Evolutionary conservation across 73 alveolate species (phyloP).

Genomic region (Blepharisma stoltei): DNA sequence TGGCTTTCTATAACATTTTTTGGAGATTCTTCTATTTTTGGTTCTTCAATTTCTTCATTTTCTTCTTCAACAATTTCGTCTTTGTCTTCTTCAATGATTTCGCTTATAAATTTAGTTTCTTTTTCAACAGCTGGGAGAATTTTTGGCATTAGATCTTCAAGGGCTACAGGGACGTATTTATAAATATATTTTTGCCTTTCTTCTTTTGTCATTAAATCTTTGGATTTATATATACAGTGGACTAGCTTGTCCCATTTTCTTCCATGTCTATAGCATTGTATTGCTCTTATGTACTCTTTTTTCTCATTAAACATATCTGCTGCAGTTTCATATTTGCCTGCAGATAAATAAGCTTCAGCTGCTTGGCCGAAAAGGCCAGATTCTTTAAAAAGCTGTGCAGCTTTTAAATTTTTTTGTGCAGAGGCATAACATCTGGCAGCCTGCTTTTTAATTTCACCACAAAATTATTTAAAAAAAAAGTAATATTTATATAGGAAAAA

Average conservation of each 20-base stretch:
- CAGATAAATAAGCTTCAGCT: constrained; percentile 59
- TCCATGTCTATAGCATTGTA: constrained; percentile 33
- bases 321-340: constrained; percentile 40
- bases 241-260: constrained; percentile 50
- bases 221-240: constrained; percentile 47
- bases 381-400: constrained; percentile 53
- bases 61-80: too few species aligned
- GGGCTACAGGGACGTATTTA: constrained; percentile 71
- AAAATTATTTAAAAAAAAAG: too few species aligned
- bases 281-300: constrained; percentile 43
- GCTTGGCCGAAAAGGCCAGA: constrained; percentile 58
- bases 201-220: constrained; percentile 58
- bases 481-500: too few species aligned
- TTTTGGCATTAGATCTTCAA: constrained; percentile 43
- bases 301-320: constrained; percentile 38
- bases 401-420: constrained; percentile 50
- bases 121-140: constrained; percentile 16
- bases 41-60: too few species aligned
- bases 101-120: neutral
- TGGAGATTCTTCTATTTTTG: too few species aligned
- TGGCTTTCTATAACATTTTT: too few species aligned
- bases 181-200: constrained; percentile 57
- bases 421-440: constrained; percentile 81
- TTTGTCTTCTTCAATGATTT: constrained; percentile 25
- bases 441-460: too few species aligned